A percentile compares a stretch with the other conserved stretches of the same genome.
phyloP scores from a whole-genome alignment of 495 filamentous ascomycete species.

The Hypoxylon fuscum region DNA sequence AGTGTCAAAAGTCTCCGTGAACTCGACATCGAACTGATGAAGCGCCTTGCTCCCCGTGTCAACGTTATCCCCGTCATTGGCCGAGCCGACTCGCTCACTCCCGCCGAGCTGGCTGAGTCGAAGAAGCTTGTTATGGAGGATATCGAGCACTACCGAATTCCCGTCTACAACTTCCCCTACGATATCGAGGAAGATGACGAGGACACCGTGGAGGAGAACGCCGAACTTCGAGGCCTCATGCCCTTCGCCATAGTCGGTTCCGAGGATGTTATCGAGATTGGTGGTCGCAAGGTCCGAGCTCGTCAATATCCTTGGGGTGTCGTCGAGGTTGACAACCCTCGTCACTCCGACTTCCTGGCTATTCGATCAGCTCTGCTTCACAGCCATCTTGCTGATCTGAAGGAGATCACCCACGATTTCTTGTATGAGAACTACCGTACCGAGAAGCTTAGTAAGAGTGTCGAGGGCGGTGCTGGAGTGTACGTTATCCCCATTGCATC shows the following conservation, averaged over 20 bases:
- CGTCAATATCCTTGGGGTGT: constrained; percentile 99
- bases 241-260: constrained; percentile 98
- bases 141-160: constrained; percentile 99
- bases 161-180: constrained; percentile 99
- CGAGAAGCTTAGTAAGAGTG: constrained; percentile 99
- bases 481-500: constrained; percentile 61
- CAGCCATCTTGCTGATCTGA: constrained; percentile 95
- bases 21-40: constrained; percentile 99
- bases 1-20: constrained; percentile 78
- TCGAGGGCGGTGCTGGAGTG: constrained; percentile 87
- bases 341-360: constrained; percentile 97
- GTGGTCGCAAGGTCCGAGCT: constrained; percentile 87
- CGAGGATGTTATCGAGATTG: constrained; percentile 93
- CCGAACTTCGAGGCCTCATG: constrained; percentile 95
- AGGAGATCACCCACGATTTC: constrained; percentile 99
- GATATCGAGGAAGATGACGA: constrained; percentile 99
- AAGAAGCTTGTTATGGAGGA: constrained; percentile 99
- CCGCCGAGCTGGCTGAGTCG: constrained; percentile 94
- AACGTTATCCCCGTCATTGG: constrained; percentile 99
- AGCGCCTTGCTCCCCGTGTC: constrained; percentile 95
- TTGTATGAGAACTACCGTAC: constrained; percentile 99
- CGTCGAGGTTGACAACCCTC: constrained; percentile 98
- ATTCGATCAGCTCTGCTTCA: constrained; percentile 96
- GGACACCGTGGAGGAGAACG: constrained; percentile 98
- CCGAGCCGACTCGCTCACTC: constrained; percentile 96